A percentile compares a stretch with the other conserved stretches of the same genome.
phyloP scores from a whole-genome alignment of 805 yeast genomes.

The Sugiyamaella floridensis region DNA sequence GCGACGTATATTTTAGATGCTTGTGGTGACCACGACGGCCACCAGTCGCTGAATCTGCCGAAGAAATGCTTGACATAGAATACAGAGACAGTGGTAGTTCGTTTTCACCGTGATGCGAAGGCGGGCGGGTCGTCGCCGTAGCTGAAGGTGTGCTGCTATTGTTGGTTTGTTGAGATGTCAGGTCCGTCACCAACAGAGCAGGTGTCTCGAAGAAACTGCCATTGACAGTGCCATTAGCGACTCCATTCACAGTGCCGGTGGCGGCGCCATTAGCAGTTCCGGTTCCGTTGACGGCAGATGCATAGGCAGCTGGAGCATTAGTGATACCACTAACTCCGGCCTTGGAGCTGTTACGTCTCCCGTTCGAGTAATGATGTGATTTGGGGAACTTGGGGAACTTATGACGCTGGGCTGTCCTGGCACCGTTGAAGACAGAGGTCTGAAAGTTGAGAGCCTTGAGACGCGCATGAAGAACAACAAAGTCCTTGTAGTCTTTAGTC shows the following conservation, averaged over 20 bases:
- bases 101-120: not conserved
- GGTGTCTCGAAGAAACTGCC: not conserved
- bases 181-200: not conserved
- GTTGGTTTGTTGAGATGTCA: not conserved
- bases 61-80: not conserved
- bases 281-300: too few species aligned
- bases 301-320: too few species aligned
- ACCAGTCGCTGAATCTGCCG: not conserved
- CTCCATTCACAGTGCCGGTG: too few species aligned
- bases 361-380: not conserved
- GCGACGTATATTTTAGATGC: not conserved
- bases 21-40: not conserved
- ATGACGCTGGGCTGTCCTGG: conserved; percentile 18
- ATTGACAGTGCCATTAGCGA: too few species aligned
- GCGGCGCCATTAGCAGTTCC: too few species aligned
- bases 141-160: not conserved
- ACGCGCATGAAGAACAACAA: conserved; percentile 62
- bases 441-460: conserved; percentile 50
- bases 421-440: conserved; percentile 21
- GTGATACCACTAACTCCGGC: not conserved
- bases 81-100: not conserved
- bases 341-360: not conserved
- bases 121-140: not conserved
- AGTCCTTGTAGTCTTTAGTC: conserved; percentile 62
- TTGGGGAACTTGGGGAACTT: conserved; percentile 36